Base-by-base conservation (phyloP, 495 filamentous ascomycete species). In the Terfezia claveryi region DNA sequence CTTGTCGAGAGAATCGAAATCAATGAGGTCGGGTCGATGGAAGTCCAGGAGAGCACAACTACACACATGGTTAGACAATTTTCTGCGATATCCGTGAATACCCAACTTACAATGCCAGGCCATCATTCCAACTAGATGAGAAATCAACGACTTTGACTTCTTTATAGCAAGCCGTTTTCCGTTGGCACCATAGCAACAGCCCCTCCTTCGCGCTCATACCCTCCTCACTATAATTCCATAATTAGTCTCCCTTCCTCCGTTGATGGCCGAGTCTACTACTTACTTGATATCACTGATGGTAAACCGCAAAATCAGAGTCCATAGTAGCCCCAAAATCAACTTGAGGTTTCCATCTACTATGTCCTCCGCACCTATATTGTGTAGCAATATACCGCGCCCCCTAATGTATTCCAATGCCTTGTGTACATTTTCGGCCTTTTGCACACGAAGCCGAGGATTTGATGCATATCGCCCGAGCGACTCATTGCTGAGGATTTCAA, bases 341-440 rank as follows among this genome's bases (percentile, higher is more conserved):
- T 98, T 98, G 55, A 82, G 76, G 67, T 96, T 98, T 37, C 92
- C 92, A 66, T 98, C 92, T 23, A 98, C 91, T 32, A 98, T 85
- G 75, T 98, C 91, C 70, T 96, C 91, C 1, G 91, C 91, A 51
- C 91, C 91, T 61, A 96, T 96, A 62, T 98, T 98, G 56, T 86
- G 94, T 81, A 96, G 85, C 64, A 92, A 87, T 53, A 98, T 96
- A 23, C 85, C 80, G 60, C 86, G 74, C 27, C 80, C 79, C 64
- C 85, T 88, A 70, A 98, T 87, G 63, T 86, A 96, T 67, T 95
- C 81, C 58, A 98, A 77, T 38, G 85, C 83, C 59, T 85, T 82
- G 69, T 98, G 96, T 68, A 91, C 91, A 76, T 98, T 98, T 70
- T 98, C 91, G 73, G 94, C 95, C 61, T 82, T 80, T 70, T 98